Percentiles rank a stretch among this genome's conserved stretches.
phyloP scores from a whole-genome alignment of 108 stramenopile species.

The Fragilariopsis cylindrus region DNA sequence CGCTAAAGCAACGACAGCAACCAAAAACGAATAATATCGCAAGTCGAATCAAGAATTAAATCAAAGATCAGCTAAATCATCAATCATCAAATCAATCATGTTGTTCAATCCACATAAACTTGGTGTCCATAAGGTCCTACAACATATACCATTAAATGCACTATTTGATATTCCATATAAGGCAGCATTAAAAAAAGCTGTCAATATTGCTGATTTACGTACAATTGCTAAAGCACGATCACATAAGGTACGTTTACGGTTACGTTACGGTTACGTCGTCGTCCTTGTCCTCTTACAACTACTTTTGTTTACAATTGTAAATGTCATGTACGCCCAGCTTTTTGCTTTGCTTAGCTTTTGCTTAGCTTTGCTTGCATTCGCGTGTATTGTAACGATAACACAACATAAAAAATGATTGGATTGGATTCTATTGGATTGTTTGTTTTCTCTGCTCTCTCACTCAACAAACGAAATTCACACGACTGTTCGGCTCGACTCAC shows the following conservation, averaged over 20 bases:
- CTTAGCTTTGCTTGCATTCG: background rate
- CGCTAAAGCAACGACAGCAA: too few relatives aligned
- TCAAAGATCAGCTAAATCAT: too few relatives aligned
- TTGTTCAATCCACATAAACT: slow-evolving; percentile 83
- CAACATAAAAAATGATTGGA: too few relatives aligned
- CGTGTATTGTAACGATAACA: too few relatives aligned
- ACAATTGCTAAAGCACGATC: slow-evolving; percentile 82
- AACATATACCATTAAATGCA: slow-evolving; percentile 86
- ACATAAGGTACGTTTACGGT: slow-evolving; percentile 76
- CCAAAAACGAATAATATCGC: too few relatives aligned
- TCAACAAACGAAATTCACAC: too few relatives aligned
- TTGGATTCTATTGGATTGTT: too few relatives aligned
- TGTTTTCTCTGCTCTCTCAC: too few relatives aligned
- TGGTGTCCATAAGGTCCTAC: slow-evolving; percentile 88
- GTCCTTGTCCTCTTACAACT: background rate
- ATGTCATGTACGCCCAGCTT: background rate
- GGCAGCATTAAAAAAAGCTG: slow-evolving; percentile 70
- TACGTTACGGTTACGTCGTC: background rate
- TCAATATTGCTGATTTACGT: slow-evolving; percentile 91
- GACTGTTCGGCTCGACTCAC: too few relatives aligned
- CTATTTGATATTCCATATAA: slow-evolving; percentile 88
- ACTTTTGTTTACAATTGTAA: background rate
- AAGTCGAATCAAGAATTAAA: too few relatives aligned
- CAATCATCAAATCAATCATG: slow-evolving; percentile 29
- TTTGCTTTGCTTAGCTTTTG: too few relatives aligned